Percentiles rank a stretch among this genome's conserved stretches.
Conservation (phyloP, 2,329 filamentous ascomycete genomes). For the Xylariaceae sp. region DNA sequence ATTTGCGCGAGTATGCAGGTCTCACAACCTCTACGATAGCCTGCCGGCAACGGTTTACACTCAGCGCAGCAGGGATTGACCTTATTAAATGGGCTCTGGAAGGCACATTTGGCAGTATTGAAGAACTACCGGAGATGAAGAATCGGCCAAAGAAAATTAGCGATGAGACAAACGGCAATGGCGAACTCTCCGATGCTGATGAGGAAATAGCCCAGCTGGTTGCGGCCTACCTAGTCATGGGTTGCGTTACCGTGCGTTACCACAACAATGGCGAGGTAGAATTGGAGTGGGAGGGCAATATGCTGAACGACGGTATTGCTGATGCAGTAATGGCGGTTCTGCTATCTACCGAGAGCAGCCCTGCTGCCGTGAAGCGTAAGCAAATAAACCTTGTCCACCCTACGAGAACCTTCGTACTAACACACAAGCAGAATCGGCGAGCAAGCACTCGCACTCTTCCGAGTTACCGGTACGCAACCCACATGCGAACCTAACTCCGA, state of each 20-base stretch:
- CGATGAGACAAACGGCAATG: constrained; percentile 35
- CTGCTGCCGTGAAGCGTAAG: constrained; percentile 89
- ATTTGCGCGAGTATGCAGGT: constrained; percentile 94
- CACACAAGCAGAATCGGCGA: constrained; percentile 55
- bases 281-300: constrained; percentile 96
- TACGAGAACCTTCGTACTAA: constrained; percentile 9
- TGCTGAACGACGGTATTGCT: constrained; percentile 97
- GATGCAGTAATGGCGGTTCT: constrained; percentile 94
- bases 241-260: constrained; percentile 82
- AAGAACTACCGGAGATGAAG: constrained; percentile 63
- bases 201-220: constrained; percentile 62
- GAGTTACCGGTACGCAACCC: constrained; percentile 63
- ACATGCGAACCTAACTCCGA: constrained; percentile 70
- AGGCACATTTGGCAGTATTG: constrained; percentile 88
- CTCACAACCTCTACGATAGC: constrained; percentile 92
- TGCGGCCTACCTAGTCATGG: constrained; percentile 77
- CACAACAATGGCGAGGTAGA: constrained; percentile 78
- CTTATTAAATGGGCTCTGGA: constrained; percentile 93
- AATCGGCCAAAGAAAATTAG: constrained; percentile 44
- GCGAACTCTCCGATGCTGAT: constrained; percentile 59
- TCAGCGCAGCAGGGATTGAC: constrained; percentile 87
- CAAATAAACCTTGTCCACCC: constrained; percentile 22
- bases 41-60: constrained; percentile 86
- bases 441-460: constrained; percentile 58
- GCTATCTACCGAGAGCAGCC: constrained; percentile 88